These are phyloP conservation scores for Yamadazyma mexicana DNA, from an alignment of 1,139 yeast genomes.

Conservation along the genomic window DNA sequence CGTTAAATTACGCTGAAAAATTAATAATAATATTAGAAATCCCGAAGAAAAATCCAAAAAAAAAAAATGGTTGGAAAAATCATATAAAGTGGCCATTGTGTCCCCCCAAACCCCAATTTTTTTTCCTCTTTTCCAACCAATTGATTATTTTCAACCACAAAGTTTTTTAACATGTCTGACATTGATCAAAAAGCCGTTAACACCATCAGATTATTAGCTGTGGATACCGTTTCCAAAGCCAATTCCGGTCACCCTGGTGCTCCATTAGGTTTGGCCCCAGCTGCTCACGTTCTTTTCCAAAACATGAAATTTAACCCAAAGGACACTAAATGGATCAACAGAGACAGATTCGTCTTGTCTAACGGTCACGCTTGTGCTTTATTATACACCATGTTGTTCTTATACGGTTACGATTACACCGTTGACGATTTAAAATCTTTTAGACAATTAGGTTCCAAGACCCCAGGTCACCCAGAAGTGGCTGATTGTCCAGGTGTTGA, in stretches of 20 bases:
- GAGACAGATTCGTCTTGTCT: slow-evolving; percentile 93
- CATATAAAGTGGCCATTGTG: slow-evolving; percentile 2
- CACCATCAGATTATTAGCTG: slow-evolving; percentile 89
- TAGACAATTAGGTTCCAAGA: slow-evolving; percentile 87
- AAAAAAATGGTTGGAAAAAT: not conserved
- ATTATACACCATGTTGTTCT: slow-evolving; percentile 80
- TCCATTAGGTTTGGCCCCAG: slow-evolving; percentile 94
- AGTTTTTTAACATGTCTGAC: slow-evolving; percentile 25
- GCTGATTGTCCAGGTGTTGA: slow-evolving; percentile 83
- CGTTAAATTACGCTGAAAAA: too few species aligned
- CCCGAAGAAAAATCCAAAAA: not conserved
- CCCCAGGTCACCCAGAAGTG: slow-evolving; percentile 98
- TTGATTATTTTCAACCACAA: not conserved
- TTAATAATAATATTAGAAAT: too few species aligned
- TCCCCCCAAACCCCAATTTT: slow-evolving; percentile 1
- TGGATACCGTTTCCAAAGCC: slow-evolving; percentile 85
- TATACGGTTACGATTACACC: slow-evolving; percentile 79
- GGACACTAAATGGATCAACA: slow-evolving; percentile 89
- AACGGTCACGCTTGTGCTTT: slow-evolving; percentile 98
- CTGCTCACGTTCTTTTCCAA: slow-evolving; percentile 69
- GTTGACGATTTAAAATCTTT: slow-evolving; percentile 87
- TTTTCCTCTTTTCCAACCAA: slow-evolving; percentile 1
- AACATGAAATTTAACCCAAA: slow-evolving; percentile 86
- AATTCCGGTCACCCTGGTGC: slow-evolving; percentile 99
- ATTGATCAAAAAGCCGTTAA: slow-evolving; percentile 77